Percentiles rank a stretch among this genome's conserved stretches.
phyloP scores from a whole-genome alignment of 1,284 basidiomycete species.

The Austroboletus novae-zelandiae region DNA sequence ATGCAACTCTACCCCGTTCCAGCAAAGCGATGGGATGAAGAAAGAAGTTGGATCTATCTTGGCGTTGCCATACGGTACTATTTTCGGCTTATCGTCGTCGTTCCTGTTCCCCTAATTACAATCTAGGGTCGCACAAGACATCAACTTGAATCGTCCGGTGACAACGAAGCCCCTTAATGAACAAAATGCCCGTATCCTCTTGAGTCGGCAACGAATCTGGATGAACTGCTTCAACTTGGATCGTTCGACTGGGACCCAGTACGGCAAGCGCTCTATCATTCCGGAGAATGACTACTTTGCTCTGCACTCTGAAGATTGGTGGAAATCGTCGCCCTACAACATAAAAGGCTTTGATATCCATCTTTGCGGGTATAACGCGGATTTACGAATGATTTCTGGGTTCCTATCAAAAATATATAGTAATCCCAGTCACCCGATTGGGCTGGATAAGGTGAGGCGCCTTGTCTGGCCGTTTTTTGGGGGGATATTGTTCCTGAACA shows the following conservation, averaged over 20 bases:
- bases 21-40: constrained; percentile 73
- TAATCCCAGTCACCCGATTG: constrained; percentile 69
- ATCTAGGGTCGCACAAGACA: constrained; percentile 71
- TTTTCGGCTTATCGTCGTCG: constrained; percentile 5
- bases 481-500: constrained; percentile 7
- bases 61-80: constrained; percentile 71
- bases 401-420: constrained; percentile 67
- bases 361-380: constrained; percentile 68
- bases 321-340: constrained; percentile 64
- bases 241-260: constrained; percentile 77
- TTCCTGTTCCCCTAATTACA: constrained; percentile 2
- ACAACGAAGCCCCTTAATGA: constrained; percentile 69
- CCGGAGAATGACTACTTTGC: constrained; percentile 73
- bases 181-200: constrained; percentile 73
- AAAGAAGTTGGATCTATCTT: constrained; percentile 76
- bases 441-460: constrained; percentile 59
- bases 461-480: background rate
- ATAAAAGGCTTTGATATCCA: constrained; percentile 75
- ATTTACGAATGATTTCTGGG: constrained; percentile 59
- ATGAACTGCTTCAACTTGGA: constrained; percentile 85
- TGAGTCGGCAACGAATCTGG: constrained; percentile 87
- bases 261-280: constrained; percentile 79
- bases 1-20: constrained; percentile 74
- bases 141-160: constrained; percentile 77
- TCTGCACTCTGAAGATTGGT: constrained; percentile 73